Evolutionary conservation across 2,329 filamentous ascomycete genomes (phyloP).

Genomic region (Colletotrichum somersetense): DNA sequence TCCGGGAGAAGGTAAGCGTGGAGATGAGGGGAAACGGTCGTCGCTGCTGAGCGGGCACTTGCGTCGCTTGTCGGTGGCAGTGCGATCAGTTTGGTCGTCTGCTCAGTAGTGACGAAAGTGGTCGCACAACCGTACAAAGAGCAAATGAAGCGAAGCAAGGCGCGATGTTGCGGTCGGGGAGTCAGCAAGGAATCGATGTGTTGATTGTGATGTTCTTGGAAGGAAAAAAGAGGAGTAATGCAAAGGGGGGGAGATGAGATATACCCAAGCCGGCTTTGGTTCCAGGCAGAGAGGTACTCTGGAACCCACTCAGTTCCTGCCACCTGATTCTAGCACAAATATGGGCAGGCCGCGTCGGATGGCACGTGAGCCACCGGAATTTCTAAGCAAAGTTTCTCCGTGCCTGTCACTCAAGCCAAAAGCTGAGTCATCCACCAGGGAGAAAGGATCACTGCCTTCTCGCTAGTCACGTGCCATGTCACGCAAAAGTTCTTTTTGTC

Average conservation of each 20-base stretch:
- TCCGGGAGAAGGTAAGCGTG: neutral
- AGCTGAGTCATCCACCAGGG: slow-evolving; percentile 18
- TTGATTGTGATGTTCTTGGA: slow-evolving; percentile 27
- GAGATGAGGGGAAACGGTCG: slow-evolving; percentile 3
- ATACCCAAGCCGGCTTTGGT: slow-evolving; percentile 26
- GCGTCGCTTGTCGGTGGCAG: slow-evolving; percentile 27
- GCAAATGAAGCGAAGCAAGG: neutral
- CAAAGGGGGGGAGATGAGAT: slow-evolving; percentile 32
- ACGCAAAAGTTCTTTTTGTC: slow-evolving; percentile 33
- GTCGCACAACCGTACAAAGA: slow-evolving; percentile 15
- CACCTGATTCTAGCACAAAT: slow-evolving; percentile 37
- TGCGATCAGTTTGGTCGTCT: slow-evolving; percentile 11
- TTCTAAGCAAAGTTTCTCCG: slow-evolving; percentile 18
- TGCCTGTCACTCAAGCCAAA: neutral
- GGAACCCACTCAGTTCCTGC: slow-evolving; percentile 36
- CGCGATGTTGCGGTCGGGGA: slow-evolving; percentile 14
- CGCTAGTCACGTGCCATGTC: slow-evolving; percentile 8
- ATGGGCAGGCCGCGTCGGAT: neutral
- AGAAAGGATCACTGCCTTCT: no score
- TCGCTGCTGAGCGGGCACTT: slow-evolving; percentile 37
- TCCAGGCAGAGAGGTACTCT: slow-evolving; percentile 30
- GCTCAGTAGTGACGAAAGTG: neutral
- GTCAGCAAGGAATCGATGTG: slow-evolving; percentile 16
- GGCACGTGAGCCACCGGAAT: slow-evolving; percentile 24
- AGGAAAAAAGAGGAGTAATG: slow-evolving; percentile 36